These are phyloP conservation scores for Penicillium nordicum DNA, from an alignment of 2,329 filamentous ascomycete genomes.

Conservation along the genomic window DNA sequence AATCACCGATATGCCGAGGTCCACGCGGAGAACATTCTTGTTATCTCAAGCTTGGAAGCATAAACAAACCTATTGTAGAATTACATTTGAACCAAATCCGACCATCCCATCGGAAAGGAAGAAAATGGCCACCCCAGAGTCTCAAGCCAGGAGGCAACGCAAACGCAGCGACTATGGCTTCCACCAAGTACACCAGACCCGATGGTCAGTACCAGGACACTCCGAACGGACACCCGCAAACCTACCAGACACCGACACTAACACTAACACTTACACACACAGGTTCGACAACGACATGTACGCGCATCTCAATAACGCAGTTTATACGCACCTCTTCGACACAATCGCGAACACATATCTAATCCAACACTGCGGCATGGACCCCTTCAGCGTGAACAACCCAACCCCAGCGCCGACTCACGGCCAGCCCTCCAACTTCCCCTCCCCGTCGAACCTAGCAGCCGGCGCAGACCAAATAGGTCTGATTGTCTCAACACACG, in stretches of 20 bases:
- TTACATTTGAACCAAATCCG: not conserved
- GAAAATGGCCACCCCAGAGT: slow-evolving; percentile 29
- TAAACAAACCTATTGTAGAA: not conserved
- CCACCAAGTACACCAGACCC: slow-evolving; percentile 74
- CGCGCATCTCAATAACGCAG: slow-evolving; percentile 84
- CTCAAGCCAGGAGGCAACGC: slow-evolving; percentile 57
- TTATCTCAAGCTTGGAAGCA: slow-evolving; percentile 1
- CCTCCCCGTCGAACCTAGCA: not conserved
- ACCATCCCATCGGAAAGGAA: not conserved
- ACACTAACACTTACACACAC: not conserved
- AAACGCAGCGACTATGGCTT: slow-evolving; percentile 70
- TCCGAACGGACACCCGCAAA: not conserved
- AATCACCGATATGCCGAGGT: slow-evolving; percentile 21
- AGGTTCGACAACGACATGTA: slow-evolving; percentile 97
- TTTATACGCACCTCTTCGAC: slow-evolving; percentile 86
- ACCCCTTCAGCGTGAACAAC: slow-evolving; percentile 59
- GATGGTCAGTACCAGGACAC: slow-evolving; percentile 59
- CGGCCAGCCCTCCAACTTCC: slow-evolving; percentile 9
- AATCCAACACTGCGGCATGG: slow-evolving; percentile 69
- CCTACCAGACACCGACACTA: not conserved
- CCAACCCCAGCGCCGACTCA: slow-evolving; percentile 11
- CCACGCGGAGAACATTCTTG: slow-evolving; percentile 6
- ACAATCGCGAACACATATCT: slow-evolving; percentile 87
- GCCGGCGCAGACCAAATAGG: slow-evolving; percentile 62
- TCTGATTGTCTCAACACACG: slow-evolving; percentile 80